A percentile compares a stretch with the other conserved stretches of the same genome.
phyloP scores from a whole-genome alignment of 305 asterid species.

The Fraxinus greggii region DNA sequence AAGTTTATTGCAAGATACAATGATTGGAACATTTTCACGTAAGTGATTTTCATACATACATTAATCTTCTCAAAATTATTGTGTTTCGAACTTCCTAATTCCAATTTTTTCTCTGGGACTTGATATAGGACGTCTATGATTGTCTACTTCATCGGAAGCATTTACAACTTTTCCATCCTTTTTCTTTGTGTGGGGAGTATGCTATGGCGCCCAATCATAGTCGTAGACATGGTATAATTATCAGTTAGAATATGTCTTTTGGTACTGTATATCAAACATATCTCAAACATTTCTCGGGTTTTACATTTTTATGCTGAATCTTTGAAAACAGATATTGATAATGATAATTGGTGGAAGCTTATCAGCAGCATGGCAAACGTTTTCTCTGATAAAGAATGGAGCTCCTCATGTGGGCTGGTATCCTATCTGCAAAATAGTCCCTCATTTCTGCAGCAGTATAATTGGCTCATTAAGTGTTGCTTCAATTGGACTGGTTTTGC shows the following conservation, averaged over 20 bases:
- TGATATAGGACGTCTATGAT: not conserved
- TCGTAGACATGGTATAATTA: not conserved
- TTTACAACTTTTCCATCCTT: not conserved
- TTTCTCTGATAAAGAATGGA: not conserved
- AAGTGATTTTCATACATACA: not conserved
- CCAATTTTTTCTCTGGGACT: not conserved
- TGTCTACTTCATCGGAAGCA: not conserved
- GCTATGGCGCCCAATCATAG: not conserved
- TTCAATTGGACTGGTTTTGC: not conserved
- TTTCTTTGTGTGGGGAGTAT: not conserved
- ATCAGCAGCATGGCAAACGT: not conserved
- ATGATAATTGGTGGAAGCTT: not conserved
- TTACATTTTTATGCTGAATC: not conserved
- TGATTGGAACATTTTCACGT: not conserved
- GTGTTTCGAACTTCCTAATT: not conserved
- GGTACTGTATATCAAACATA: not conserved
- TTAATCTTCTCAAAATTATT: not conserved
- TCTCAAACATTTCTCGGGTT: not conserved
- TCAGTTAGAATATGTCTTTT: not conserved
- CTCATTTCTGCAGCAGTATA: not conserved
- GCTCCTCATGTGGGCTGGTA: not conserved
- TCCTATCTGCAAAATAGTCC: constrained; percentile 1
- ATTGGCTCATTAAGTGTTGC: not conserved
- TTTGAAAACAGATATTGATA: not conserved
- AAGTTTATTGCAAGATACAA: not conserved